Evolutionary conservation across 202 grass and related monocot genomes (phyloP).

Genomic region (Bolboschoenoplectus hybrid): DNA sequence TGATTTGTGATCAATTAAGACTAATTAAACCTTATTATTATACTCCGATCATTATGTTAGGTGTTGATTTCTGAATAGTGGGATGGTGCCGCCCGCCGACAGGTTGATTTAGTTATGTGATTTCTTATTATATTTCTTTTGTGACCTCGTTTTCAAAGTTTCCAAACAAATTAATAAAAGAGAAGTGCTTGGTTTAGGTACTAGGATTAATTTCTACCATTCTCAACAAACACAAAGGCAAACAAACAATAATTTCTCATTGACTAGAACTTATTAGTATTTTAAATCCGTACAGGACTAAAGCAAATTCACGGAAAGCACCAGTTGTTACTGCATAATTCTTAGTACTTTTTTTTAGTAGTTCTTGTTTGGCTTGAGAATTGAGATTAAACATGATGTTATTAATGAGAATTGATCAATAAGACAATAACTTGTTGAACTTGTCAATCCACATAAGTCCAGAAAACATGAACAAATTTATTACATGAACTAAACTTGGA

Average conservation of each 20-base stretch:
- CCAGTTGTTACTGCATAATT: background rate
- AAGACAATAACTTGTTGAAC: background rate
- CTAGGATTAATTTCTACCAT: background rate
- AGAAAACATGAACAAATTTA: slow-evolving; percentile 24
- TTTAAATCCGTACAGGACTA: background rate
- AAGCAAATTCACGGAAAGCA: background rate
- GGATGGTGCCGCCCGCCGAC: background rate
- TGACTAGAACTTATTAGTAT: background rate
- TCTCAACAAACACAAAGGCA: slow-evolving; percentile 2
- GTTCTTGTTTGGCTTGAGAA: slow-evolving; percentile 19
- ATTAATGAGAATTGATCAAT: background rate
- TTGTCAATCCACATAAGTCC: slow-evolving; percentile 1
- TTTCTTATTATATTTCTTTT: slow-evolving; percentile 18
- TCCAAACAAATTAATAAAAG: background rate
- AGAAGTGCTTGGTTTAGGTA: background rate
- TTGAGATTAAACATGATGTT: slow-evolving; percentile 13
- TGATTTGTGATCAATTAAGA: slow-evolving; percentile 15
- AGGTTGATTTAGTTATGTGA: slow-evolving; percentile 19
- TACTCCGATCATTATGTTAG: background rate
- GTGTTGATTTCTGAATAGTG: slow-evolving; percentile 18
- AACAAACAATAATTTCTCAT: background rate
- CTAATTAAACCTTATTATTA: slow-evolving; percentile 14
- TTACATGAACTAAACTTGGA: slow-evolving; percentile 19
- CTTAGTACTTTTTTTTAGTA: background rate
- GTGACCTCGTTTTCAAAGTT: slow-evolving; percentile 10